Conservation (phyloP, 2,329 filamentous ascomycete species). For the Botrytis squamosa region DNA sequence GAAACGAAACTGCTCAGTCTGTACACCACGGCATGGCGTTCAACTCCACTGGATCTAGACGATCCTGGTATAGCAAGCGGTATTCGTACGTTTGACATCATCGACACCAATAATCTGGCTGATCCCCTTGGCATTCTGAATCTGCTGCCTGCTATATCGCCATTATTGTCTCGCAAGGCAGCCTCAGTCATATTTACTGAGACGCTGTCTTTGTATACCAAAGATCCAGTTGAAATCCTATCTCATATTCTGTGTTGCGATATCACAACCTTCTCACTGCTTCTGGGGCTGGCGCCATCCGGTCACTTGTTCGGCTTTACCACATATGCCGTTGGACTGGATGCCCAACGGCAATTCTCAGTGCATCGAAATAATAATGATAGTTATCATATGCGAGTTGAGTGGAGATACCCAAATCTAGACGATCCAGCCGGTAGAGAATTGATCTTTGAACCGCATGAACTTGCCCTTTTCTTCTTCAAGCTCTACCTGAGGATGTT, state of each 20-base stretch:
- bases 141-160: conserved; percentile 22
- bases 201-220: background rate
- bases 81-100: conserved; percentile 7
- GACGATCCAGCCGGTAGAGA: background rate
- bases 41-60: background rate
- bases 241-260: conserved; percentile 8
- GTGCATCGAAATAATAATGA: background rate
- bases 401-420: conserved; percentile 2
- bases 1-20: background rate
- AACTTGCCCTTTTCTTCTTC: conserved; percentile 8
- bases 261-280: conserved; percentile 22
- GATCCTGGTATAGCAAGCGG: background rate
- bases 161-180: conserved; percentile 19
- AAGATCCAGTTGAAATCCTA: background rate
- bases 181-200: conserved; percentile 23
- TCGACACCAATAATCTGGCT: conserved; percentile 26
- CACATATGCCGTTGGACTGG: background rate
- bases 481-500: conserved; percentile 7
- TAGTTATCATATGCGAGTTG: background rate
- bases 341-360: background rate
- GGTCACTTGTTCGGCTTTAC: background rate
- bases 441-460: background rate
- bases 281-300: conserved; percentile 19
- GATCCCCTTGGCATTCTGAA: conserved; percentile 25
- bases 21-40: conserved; percentile 1